phyloP scores from a whole-genome alignment of 108 stramenopile species.

The Craspedostauros australis region DNA sequence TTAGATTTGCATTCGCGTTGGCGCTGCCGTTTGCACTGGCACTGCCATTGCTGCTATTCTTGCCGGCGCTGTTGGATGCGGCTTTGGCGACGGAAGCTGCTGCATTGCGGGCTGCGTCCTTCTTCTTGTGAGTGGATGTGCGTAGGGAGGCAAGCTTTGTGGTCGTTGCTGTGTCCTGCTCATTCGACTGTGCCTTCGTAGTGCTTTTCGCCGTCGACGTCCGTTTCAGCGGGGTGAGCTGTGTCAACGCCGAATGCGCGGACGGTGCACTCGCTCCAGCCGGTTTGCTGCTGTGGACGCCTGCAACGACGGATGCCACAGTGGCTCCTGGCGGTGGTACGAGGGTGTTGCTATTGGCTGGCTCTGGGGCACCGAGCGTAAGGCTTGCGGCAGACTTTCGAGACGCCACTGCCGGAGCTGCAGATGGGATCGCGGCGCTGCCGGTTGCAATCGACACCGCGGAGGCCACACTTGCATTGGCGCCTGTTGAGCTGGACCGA shows the following conservation, averaged over 20 bases:
- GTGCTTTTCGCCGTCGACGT: constrained; percentile 7
- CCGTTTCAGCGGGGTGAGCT: constrained; percentile 75
- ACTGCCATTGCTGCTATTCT: constrained; percentile 3
- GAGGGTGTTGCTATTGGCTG: too few relatives aligned
- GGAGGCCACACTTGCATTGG: not conserved
- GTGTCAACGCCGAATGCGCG: constrained; percentile 68
- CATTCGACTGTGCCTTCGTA: constrained; percentile 14
- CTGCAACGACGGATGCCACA: constrained; percentile 80
- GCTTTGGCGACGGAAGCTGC: not conserved
- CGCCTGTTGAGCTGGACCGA: not conserved
- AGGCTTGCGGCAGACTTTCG: not conserved
- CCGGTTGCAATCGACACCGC: too few relatives aligned
- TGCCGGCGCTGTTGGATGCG: not conserved
- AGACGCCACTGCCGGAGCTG: not conserved
- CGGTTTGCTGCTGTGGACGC: constrained; percentile 37
- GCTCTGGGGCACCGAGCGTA: too few relatives aligned
- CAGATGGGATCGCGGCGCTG: not conserved
- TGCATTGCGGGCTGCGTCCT: constrained; percentile 9
- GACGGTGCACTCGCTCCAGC: constrained; percentile 20
- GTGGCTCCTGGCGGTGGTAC: constrained; percentile 16
- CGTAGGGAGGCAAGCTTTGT: constrained; percentile 36
- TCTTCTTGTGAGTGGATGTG: constrained; percentile 31
- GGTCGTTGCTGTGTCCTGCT: constrained; percentile 10
- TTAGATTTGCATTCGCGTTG: constrained; percentile 12
- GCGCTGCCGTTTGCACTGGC: constrained; percentile 1